phyloP scores from a whole-genome alignment of 768 basidiomycete genomes.

The Mycena rebaudengoi region DNA sequence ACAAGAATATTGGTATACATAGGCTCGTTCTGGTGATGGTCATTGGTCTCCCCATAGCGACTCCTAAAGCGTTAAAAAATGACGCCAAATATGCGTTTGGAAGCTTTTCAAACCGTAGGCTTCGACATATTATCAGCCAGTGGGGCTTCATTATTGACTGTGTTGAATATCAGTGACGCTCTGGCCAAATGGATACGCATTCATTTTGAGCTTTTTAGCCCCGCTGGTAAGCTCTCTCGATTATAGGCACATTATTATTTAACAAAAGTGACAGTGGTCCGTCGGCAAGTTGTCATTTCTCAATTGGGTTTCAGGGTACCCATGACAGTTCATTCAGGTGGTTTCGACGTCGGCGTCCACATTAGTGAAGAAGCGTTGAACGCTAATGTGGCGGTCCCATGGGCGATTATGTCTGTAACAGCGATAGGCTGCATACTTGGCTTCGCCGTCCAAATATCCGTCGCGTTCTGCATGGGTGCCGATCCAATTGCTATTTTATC shows the following conservation, averaged over 20 bases:
- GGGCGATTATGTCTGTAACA: constrained; percentile 61
- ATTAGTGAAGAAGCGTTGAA: constrained; percentile 52
- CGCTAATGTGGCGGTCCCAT: constrained; percentile 64
- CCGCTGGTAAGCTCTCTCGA: constrained; percentile 50
- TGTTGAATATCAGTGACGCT: constrained; percentile 38
- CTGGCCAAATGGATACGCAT: constrained; percentile 60
- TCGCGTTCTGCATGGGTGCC: constrained; percentile 67
- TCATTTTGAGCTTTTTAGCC: constrained; percentile 58
- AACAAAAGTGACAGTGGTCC: neutral
- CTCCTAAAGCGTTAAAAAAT: neutral
- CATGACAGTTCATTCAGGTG: constrained; percentile 29
- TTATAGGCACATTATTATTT: neutral
- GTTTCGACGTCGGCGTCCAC: constrained; percentile 55
- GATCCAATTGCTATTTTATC: constrained; percentile 43
- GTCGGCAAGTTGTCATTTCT: neutral
- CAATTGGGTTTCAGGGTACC: too few species aligned
- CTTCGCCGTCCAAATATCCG: constrained; percentile 51
- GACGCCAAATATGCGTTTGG: neutral
- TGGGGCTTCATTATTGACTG: neutral
- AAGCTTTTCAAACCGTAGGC: neutral
- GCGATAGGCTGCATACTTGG: constrained; percentile 55
- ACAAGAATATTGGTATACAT: neutral
- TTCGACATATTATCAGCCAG: too few species aligned
- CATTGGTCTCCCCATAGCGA: neutral
- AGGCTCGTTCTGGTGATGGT: neutral